Conservation (phyloP, 148 eudicot species). For the Cornus controversa region DNA sequence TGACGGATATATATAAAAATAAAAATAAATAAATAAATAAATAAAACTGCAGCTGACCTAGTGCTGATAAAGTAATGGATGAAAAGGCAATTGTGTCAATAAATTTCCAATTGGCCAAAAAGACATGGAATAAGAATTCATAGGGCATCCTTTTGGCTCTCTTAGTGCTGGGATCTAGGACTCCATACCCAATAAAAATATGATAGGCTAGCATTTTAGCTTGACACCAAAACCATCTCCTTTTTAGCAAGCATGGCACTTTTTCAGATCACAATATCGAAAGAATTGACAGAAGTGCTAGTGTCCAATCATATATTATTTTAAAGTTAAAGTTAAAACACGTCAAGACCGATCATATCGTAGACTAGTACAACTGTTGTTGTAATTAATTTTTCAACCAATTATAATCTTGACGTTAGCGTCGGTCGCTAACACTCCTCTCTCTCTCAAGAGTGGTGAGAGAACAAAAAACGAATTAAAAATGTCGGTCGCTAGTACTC, state of each 20-base stretch:
- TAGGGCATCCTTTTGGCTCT: not conserved
- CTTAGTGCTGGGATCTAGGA: constrained; percentile 1
- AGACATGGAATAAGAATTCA: not conserved
- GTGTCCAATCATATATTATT: not conserved
- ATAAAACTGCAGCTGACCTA: not conserved
- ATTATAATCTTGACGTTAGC: no score
- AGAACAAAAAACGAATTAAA: no score
- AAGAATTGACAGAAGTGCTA: not conserved
- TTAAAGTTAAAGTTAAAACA: no score
- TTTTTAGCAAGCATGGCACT: not conserved
- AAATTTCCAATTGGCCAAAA: not conserved
- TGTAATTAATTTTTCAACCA: no score
- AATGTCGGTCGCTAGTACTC: no score
- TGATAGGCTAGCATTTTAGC: not conserved
- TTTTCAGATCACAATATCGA: not conserved
- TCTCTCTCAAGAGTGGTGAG: no score
- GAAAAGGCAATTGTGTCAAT: not conserved
- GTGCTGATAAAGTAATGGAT: not conserved
- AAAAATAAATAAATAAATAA: no score
- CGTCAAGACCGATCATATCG: no score
- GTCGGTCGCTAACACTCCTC: no score
- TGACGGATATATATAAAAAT: no score
- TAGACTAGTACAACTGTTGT: no score
- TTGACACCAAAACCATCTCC: not conserved
- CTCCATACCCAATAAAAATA: not conserved